Evolutionary conservation across 2,329 filamentous ascomycete species (phyloP).

Genomic region (Fusarium austroafricanum): DNA sequence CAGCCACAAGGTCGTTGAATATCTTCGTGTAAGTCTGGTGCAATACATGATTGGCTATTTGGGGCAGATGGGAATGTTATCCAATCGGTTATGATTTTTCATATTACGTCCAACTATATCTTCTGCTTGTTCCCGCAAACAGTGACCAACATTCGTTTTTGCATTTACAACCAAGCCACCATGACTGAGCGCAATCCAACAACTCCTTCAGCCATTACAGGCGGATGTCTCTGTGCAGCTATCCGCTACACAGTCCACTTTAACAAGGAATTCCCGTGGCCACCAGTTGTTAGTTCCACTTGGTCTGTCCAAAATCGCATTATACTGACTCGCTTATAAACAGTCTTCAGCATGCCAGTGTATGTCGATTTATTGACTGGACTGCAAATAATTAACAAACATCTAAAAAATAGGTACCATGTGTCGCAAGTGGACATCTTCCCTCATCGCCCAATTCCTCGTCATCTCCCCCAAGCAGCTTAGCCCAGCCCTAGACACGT

Average conservation of each 20-base stretch:
- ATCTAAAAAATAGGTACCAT: conserved; percentile 17
- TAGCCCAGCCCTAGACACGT: conserved; percentile 1
- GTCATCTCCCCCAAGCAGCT: conserved; percentile 14
- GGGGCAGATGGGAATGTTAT: background rate
- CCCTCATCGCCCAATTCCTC: conserved; percentile 25
- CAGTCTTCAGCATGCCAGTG: conserved; percentile 31
- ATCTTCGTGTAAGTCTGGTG: background rate
- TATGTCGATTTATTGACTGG: background rate
- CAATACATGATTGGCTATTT: background rate
- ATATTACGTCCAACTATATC: background rate
- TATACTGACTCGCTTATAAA: background rate
- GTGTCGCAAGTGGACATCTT: conserved; percentile 34
- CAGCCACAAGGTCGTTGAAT: too few species aligned
- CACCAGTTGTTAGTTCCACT: conserved; percentile 5
- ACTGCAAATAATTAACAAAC: background rate
- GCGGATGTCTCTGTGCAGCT: conserved; percentile 22
- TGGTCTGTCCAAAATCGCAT: background rate
- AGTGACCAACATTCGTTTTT: too few species aligned
- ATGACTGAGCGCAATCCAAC: background rate
- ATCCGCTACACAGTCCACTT: conserved; percentile 23
- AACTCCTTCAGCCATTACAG: background rate
- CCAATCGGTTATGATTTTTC: background rate
- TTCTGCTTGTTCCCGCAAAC: background rate
- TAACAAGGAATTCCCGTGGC: conserved; percentile 4
- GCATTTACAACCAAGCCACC: too few species aligned